Evolutionary conservation across 139 green algal genomes (phyloP).

Genomic region (Nannochloris sp.): DNA sequence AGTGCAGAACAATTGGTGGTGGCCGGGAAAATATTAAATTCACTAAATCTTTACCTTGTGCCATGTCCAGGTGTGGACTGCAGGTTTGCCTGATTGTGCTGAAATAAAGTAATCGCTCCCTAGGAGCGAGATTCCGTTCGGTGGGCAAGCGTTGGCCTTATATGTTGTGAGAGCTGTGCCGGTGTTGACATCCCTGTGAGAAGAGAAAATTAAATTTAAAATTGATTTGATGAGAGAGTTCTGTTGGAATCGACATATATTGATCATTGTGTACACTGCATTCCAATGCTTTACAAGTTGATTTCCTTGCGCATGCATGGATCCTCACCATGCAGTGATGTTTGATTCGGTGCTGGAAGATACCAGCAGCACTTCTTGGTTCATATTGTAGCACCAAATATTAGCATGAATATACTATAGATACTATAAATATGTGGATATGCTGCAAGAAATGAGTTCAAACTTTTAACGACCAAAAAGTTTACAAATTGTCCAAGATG

Average conservation of each 20-base stretch:
- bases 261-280: neutral
- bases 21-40: neutral
- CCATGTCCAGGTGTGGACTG: constrained; percentile 72
- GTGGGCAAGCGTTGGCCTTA: constrained; percentile 43
- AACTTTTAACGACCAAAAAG: too few species aligned
- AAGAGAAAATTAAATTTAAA: neutral
- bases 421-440: too few species aligned
- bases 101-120: constrained; percentile 64
- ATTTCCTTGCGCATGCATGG: neutral
- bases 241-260: neutral
- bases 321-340: constrained; percentile 33
- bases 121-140: constrained; percentile 43
- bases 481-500: too few species aligned
- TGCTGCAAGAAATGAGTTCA: too few species aligned
- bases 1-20: neutral
- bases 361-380: constrained; percentile 40
- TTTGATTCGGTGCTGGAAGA: constrained; percentile 33
- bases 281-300: neutral
- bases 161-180: constrained; percentile 50
- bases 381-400: constrained; percentile 12
- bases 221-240: neutral
- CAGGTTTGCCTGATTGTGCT: constrained; percentile 48
- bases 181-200: constrained; percentile 60
- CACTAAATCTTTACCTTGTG: constrained; percentile 48
- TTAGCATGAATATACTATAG: too few species aligned